phyloP scores from a whole-genome alignment of 208 protist genomes.

The Willaertia magna region DNA sequence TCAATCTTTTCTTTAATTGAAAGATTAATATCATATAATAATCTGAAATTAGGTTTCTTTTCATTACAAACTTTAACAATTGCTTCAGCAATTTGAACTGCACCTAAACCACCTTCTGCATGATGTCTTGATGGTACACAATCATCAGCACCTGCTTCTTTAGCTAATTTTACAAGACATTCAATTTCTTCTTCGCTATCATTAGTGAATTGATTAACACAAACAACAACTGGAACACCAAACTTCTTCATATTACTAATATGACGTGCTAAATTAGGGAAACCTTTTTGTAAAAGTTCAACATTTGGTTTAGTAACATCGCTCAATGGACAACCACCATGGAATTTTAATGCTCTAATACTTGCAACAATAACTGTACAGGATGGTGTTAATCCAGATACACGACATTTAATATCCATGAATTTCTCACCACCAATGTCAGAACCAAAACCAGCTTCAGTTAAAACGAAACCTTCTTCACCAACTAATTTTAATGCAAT shows the following conservation, averaged over 20 bases:
- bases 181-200: slow-evolving; percentile 78
- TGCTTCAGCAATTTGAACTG: slow-evolving; percentile 62
- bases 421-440: slow-evolving; percentile 95
- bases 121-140: slow-evolving; percentile 79
- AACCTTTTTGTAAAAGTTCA: slow-evolving; percentile 62
- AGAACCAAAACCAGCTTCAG: slow-evolving; percentile 82
- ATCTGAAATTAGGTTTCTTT: slow-evolving; percentile 60
- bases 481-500: slow-evolving; percentile 85
- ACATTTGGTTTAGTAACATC: slow-evolving; percentile 59
- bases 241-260: slow-evolving; percentile 83
- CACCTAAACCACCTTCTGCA: slow-evolving; percentile 69
- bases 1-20: slow-evolving; percentile 88
- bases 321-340: slow-evolving; percentile 69
- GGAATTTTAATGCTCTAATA: slow-evolving; percentile 89
- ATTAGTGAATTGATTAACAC: slow-evolving; percentile 77
- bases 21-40: slow-evolving; percentile 67
- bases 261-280: slow-evolving; percentile 74
- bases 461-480: slow-evolving; percentile 85
- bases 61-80: slow-evolving; percentile 52
- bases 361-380: slow-evolving; percentile 85
- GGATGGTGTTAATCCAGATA: slow-evolving; percentile 73
- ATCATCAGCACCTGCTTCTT: slow-evolving; percentile 62
- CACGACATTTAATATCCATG: slow-evolving; percentile 94
- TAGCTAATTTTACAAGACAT: slow-evolving; percentile 49
- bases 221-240: slow-evolving; percentile 85